Evolutionary conservation across 2,329 filamentous ascomycete species (phyloP).

Genomic region (Botrytis fragariae): DNA sequence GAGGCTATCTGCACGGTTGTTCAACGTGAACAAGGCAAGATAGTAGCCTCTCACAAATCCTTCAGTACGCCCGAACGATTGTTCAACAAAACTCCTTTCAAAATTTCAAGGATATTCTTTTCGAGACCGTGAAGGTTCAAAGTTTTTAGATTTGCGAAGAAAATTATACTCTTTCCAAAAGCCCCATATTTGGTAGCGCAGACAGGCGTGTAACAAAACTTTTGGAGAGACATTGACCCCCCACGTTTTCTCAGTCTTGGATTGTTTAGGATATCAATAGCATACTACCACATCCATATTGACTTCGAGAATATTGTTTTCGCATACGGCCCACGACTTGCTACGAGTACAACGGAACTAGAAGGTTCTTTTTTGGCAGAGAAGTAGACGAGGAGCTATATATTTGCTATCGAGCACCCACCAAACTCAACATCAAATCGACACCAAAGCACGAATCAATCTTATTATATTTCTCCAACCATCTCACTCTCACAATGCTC

Average conservation of each 20-base stretch:
- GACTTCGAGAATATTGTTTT: background rate
- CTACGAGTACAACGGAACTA: background rate
- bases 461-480: background rate
- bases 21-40: constrained; percentile 3
- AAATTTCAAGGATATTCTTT: background rate
- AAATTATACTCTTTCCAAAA: background rate
- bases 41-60: background rate
- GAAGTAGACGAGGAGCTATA: background rate
- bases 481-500: constrained; percentile 50
- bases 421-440: background rate
- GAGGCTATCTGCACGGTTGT: background rate
- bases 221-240: background rate
- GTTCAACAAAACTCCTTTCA: background rate
- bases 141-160: background rate
- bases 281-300: background rate
- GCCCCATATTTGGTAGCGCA: background rate
- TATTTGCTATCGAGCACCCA: background rate
- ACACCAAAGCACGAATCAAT: background rate
- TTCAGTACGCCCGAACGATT: background rate
- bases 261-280: background rate
- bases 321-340: background rate
- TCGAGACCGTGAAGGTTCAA: background rate
- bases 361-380: background rate
- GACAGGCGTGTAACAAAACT: background rate
- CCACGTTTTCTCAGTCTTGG: background rate